Base-by-base conservation (phyloP, 768 basidiomycete species). In the Russula ochroleuca region DNA sequence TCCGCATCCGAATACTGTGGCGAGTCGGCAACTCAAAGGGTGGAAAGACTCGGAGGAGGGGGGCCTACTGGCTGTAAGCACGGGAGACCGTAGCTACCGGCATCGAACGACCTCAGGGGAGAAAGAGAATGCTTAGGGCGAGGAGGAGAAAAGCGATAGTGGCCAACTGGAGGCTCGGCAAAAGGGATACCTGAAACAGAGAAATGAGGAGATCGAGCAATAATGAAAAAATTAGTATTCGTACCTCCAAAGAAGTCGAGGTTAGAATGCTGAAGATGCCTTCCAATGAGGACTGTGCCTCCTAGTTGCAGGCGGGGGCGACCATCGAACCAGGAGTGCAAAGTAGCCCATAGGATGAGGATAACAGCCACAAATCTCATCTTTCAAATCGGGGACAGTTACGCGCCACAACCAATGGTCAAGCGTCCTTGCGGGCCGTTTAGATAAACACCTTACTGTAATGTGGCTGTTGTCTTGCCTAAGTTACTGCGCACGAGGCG, bases 371-470 rank as follows among this genome's bases (percentile, higher is more conserved):
- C 35, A 35, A 10, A 10, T 35, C 35, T 35, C 35, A 35, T 35
- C 5, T 35, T 2, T 5, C 25, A 14, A 6, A n/a, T n/a, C n/a
- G 43, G 33, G 2, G 3, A 15, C 11, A 21, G n/a, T 19, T n/a
- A n/a, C n/a, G n/a, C n/a, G n/a, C n/a, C n/a, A 10, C 23, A 25
- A 57, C 40, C 13, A 41, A 3, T 17, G 15, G 5, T 35, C 15
- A 68, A 68, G 47, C 67, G 67, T 40, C 31, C 49, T n/a, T n/a
- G 33, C 13, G 2, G 28, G 28, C 31, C 65, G 37, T 57, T 71
- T n/a, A 62, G 72, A 48, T 85, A 85, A 70, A 78, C 74, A 60
- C 64, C 69, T 17, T 78, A 73, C 48, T 55, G 67, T 3, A 65
- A 74, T 7, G 35, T 7, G 10, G 35, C 35, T 35, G 35, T 10